Percentiles rank a stretch among this genome's conserved stretches.
These are phyloP conservation scores for Osmanthus fragrans DNA, from an alignment of 257 asterid species.

Conservation along the genomic window DNA sequence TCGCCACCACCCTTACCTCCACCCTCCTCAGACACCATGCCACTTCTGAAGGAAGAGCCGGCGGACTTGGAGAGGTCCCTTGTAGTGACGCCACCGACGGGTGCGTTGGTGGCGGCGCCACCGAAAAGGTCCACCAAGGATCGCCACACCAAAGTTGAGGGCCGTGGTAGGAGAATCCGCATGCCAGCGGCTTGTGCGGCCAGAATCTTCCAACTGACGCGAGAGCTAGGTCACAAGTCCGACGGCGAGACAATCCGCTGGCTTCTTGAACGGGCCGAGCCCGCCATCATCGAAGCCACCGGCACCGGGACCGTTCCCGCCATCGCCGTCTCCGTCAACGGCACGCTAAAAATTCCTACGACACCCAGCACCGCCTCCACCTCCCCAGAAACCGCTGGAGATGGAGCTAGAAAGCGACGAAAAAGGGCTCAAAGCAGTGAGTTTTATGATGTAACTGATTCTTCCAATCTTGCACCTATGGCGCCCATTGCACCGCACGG, in stretches of 20 bases:
- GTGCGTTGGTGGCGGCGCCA: slow-evolving; percentile 23
- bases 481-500: slow-evolving; percentile 69
- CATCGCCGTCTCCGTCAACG: slow-evolving; percentile 79
- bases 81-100: slow-evolving; percentile 14
- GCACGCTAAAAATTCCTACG: slow-evolving; percentile 66
- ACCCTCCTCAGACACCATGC: slow-evolving; percentile 14
- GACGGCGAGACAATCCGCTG: slow-evolving; percentile 84
- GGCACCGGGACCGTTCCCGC: slow-evolving; percentile 84
- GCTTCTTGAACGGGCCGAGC: slow-evolving; percentile 83
- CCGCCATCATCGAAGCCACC: slow-evolving; percentile 74
- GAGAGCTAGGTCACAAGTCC: slow-evolving; percentile 75
- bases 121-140: slow-evolving; percentile 66
- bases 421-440: slow-evolving; percentile 53
- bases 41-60: slow-evolving; percentile 52
- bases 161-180: slow-evolving; percentile 81
- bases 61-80: slow-evolving; percentile 31
- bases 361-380: slow-evolving; percentile 30
- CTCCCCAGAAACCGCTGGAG: slow-evolving; percentile 30
- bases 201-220: slow-evolving; percentile 69
- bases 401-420: slow-evolving; percentile 33
- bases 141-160: slow-evolving; percentile 89
- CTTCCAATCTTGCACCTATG: slow-evolving; percentile 59
- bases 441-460: slow-evolving; percentile 47
- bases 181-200: slow-evolving; percentile 85
- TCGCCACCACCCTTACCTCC: slow-evolving; percentile 21